A percentile compares a stretch with the other conserved stretches of the same genome.
phyloP scores from a whole-genome alignment of 768 basidiomycete species.

The Amanita rimosa region DNA sequence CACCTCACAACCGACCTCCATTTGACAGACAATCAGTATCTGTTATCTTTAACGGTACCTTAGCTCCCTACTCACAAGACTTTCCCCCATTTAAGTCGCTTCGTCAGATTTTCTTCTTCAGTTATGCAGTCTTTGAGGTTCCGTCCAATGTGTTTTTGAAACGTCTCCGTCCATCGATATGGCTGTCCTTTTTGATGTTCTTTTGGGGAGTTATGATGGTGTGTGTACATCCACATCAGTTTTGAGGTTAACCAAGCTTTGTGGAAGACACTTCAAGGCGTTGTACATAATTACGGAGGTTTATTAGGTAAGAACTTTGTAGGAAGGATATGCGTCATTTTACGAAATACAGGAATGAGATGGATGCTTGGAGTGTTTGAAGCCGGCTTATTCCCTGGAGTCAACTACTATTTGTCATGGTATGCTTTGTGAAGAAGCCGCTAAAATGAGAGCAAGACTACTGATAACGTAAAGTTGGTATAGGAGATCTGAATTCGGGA shows the following conservation, averaged over 20 bases:
- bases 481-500: slow-evolving; percentile 67
- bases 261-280: slow-evolving; percentile 56
- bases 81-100: not conserved
- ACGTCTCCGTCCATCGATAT: slow-evolving; percentile 63
- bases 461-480: slow-evolving; percentile 25
- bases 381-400: slow-evolving; percentile 54
- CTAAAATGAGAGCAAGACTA: not conserved
- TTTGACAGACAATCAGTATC: slow-evolving; percentile 56
- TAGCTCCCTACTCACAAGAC: slow-evolving; percentile 9
- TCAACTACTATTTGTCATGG: slow-evolving; percentile 69
- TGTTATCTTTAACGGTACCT: slow-evolving; percentile 45
- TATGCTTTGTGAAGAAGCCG: slow-evolving; percentile 19
- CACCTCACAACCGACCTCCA: slow-evolving; percentile 45
- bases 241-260: slow-evolving; percentile 8
- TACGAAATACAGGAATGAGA: slow-evolving; percentile 38
- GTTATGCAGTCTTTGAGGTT: slow-evolving; percentile 68
- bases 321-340: not conserved
- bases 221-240: slow-evolving; percentile 6
- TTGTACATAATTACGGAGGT: slow-evolving; percentile 58
- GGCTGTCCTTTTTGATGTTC: slow-evolving; percentile 67
- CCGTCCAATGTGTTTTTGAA: slow-evolving; percentile 68
- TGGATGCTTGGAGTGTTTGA: slow-evolving; percentile 70
- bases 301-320: slow-evolving; percentile 38
- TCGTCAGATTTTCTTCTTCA: slow-evolving; percentile 37
- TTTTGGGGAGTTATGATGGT: slow-evolving; percentile 74